These are phyloP conservation scores for Penicillium psychrosexuale DNA, from an alignment of 2,329 filamentous ascomycete species.

Conservation along the genomic window DNA sequence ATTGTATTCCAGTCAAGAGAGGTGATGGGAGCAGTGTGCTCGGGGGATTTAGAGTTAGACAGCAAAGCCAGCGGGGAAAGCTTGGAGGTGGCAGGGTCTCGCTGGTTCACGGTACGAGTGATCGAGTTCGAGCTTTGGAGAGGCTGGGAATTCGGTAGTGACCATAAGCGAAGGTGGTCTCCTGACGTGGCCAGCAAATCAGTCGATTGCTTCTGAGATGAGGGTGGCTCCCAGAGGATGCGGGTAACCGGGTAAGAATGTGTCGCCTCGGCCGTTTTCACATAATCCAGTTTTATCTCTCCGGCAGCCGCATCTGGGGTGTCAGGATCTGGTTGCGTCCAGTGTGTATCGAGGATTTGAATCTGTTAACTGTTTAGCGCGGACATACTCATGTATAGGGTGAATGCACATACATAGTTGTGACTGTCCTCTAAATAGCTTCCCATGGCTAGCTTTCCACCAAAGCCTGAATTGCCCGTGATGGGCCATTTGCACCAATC, in stretches of 20 bases:
- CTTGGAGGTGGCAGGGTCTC: conserved; percentile 65
- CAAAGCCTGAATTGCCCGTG: conserved; percentile 60
- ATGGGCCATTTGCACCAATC: conserved; percentile 99
- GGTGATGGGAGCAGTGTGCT: conserved; percentile 94
- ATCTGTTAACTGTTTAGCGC: conserved; percentile 58
- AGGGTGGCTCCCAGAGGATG: conserved; percentile 92
- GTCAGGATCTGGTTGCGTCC: conserved; percentile 66
- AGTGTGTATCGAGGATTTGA: conserved; percentile 90
- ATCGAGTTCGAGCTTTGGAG: conserved; percentile 65
- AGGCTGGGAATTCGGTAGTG: conserved; percentile 66
- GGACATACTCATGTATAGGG: conserved; percentile 33
- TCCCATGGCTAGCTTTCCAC: conserved; percentile 89
- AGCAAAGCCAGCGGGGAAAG: conserved; percentile 87
- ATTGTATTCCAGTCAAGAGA: conserved; percentile 98
- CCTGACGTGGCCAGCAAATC: conserved; percentile 93
- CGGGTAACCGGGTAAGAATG: conserved; percentile 97
- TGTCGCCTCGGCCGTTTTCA: conserved; percentile 90
- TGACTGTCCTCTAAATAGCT: conserved; percentile 98
- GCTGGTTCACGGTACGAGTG: conserved; percentile 62
- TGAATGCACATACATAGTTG: conserved; percentile 67
- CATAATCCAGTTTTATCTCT: conserved; percentile 68
- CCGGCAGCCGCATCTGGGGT: conserved; percentile 70
- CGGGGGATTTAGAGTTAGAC: conserved; percentile 96
- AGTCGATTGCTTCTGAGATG: conserved; percentile 89
- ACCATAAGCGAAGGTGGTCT: conserved; percentile 92